Percentiles rank a stretch among this genome's conserved stretches.
Conservation (phyloP, 2,329 filamentous ascomycete species). For the Acrodontium crateriforme region DNA sequence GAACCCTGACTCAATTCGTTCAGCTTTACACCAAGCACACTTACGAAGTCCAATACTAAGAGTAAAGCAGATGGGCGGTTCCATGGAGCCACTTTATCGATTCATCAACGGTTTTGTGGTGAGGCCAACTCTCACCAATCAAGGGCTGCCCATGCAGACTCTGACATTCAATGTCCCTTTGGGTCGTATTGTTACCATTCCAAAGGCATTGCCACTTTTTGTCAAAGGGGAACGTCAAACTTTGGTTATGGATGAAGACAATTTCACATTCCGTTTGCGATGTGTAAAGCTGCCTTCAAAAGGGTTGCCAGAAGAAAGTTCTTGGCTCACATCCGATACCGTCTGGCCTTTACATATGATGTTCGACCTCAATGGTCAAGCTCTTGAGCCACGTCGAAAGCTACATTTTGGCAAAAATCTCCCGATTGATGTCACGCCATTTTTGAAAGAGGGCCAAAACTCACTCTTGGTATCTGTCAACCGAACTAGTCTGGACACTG, state of each 20-base stretch:
- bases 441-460: slow-evolving; percentile 49
- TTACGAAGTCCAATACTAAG: slow-evolving; percentile 38
- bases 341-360: slow-evolving; percentile 60
- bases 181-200: slow-evolving; percentile 25
- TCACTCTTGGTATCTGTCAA: slow-evolving; percentile 40
- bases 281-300: slow-evolving; percentile 36
- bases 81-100: slow-evolving; percentile 36
- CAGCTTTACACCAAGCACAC: slow-evolving; percentile 45
- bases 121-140: slow-evolving; percentile 27
- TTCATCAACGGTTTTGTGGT: slow-evolving; percentile 40
- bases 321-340: slow-evolving; percentile 52
- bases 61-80: slow-evolving; percentile 1
- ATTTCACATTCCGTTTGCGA: slow-evolving; percentile 53
- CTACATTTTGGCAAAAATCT: slow-evolving; percentile 61
- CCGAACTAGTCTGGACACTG: slow-evolving; percentile 23
- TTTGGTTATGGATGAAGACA: slow-evolving; percentile 35
- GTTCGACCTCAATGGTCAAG: slow-evolving; percentile 45
- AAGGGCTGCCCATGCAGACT: slow-evolving; percentile 24
- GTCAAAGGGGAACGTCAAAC: slow-evolving; percentile 17
- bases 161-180: slow-evolving; percentile 36
- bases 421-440: slow-evolving; percentile 56
- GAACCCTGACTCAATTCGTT: slow-evolving; percentile 31
- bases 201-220: slow-evolving; percentile 15
- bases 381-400: slow-evolving; percentile 48
- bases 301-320: slow-evolving; percentile 27